phyloP scores from a whole-genome alignment of 116 monocot genomes.

The Posidonia oceanica region DNA sequence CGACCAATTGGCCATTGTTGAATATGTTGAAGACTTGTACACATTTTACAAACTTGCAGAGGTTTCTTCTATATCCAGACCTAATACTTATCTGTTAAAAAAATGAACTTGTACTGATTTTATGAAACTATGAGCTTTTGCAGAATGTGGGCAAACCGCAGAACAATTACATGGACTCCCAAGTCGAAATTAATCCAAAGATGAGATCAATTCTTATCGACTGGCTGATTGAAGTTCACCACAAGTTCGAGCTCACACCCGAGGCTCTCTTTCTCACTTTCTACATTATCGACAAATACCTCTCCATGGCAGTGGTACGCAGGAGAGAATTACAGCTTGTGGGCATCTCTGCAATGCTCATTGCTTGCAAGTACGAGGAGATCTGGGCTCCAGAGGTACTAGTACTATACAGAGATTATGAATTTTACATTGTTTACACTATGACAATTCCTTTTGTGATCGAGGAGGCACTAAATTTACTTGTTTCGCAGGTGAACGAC shows the following conservation, averaged over 20 bases:
- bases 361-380: slow-evolving; percentile 92
- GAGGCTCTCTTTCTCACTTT: slow-evolving; percentile 82
- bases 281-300: slow-evolving; percentile 61
- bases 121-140: slow-evolving; percentile 2
- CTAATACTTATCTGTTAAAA: not conserved
- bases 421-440: too few species aligned
- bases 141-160: slow-evolving; percentile 21
- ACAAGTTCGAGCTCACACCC: slow-evolving; percentile 75
- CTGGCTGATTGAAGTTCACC: slow-evolving; percentile 91
- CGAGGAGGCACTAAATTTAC: too few species aligned
- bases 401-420: too few species aligned
- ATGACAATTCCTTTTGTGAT: too few species aligned
- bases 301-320: slow-evolving; percentile 36
- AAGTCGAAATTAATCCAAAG: slow-evolving; percentile 58
- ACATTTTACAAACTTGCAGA: slow-evolving; percentile 27
- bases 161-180: slow-evolving; percentile 63
- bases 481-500: slow-evolving; percentile 16
- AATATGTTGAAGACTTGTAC: slow-evolving; percentile 42
- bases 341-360: slow-evolving; percentile 76
- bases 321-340: slow-evolving; percentile 87
- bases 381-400: slow-evolving; percentile 75
- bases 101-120: not conserved
- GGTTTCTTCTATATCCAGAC: slow-evolving; percentile 9
- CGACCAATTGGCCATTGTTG: slow-evolving; percentile 28
- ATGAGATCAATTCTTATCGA: slow-evolving; percentile 82